Conservation (phyloP, 805 yeast genomes). For the Cyberlindnera amylophila region DNA sequence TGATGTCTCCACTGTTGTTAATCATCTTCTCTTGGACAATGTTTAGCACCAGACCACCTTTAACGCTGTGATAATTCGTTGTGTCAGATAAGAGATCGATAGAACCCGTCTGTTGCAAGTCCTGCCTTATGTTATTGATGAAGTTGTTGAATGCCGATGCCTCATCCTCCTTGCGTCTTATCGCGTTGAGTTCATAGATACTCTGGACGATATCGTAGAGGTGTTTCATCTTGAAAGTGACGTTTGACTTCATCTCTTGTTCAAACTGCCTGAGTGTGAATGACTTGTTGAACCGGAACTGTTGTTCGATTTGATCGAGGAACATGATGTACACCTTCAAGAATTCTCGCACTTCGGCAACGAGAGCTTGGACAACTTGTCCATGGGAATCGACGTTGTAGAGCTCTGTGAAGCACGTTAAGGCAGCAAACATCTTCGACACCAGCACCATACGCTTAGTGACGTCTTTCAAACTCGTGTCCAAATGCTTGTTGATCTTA, state of each 20-base stretch:
- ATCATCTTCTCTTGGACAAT: slow-evolving; percentile 57
- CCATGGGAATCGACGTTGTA: slow-evolving; percentile 62
- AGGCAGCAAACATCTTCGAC: slow-evolving; percentile 61
- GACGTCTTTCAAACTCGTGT: slow-evolving; percentile 67
- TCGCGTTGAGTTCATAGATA: slow-evolving; percentile 45
- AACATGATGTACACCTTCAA: slow-evolving; percentile 35
- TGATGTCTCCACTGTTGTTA: slow-evolving; percentile 61
- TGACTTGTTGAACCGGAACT: slow-evolving; percentile 42
- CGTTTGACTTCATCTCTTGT: slow-evolving; percentile 39
- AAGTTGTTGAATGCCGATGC: slow-evolving; percentile 39
- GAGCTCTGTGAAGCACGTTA: slow-evolving; percentile 55
- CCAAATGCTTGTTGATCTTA: slow-evolving; percentile 66
- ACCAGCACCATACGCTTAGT: slow-evolving; percentile 54
- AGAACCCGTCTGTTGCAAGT: slow-evolving; percentile 38
- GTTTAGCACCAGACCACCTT: slow-evolving; percentile 74
- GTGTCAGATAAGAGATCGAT: slow-evolving; percentile 52
- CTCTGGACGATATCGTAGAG: slow-evolving; percentile 53
- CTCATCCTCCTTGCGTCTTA: slow-evolving; percentile 31
- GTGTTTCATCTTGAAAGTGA: slow-evolving; percentile 43
- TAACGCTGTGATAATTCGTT: slow-evolving; percentile 49
- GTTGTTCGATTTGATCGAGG: slow-evolving; percentile 46
- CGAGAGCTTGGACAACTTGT: slow-evolving; percentile 67
- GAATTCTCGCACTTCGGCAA: slow-evolving; percentile 50
- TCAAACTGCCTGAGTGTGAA: slow-evolving; percentile 62
- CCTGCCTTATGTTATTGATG: slow-evolving; percentile 37